phyloP scores from a whole-genome alignment of 106 monocot genomes.

The Phalaenopsis aphrodite region DNA sequence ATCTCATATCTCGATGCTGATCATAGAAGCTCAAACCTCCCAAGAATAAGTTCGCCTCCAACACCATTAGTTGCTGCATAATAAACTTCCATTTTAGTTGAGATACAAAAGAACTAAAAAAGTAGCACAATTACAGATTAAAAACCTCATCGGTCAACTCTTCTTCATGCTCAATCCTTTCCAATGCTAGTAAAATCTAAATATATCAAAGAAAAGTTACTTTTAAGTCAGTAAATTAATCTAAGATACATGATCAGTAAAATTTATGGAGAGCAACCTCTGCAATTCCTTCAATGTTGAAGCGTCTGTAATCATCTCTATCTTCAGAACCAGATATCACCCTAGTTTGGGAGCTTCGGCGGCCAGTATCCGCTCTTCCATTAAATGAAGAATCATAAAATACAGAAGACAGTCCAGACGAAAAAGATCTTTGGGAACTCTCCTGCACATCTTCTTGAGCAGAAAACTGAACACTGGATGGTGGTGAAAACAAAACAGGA shows the following conservation, averaged over 20 bases:
- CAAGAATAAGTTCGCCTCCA: slow-evolving; percentile 49
- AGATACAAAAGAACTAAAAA: background rate
- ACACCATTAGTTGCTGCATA: slow-evolving; percentile 52
- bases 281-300: slow-evolving; percentile 29
- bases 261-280: slow-evolving; percentile 37
- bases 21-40: slow-evolving; percentile 50
- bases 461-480: slow-evolving; percentile 5
- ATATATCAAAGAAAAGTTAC: slow-evolving; percentile 8
- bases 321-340: slow-evolving; percentile 15
- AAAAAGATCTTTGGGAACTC: slow-evolving; percentile 18
- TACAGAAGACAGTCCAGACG: slow-evolving; percentile 13
- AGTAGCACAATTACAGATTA: slow-evolving; percentile 2
- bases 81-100: slow-evolving; percentile 3
- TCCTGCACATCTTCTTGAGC: slow-evolving; percentile 15
- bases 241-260: background rate
- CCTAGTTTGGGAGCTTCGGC: slow-evolving; percentile 17
- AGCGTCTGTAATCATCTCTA: slow-evolving; percentile 19
- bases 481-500: slow-evolving; percentile 11
- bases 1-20: slow-evolving; percentile 80
- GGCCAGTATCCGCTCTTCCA: slow-evolving; percentile 22
- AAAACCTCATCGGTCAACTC: slow-evolving; percentile 53
- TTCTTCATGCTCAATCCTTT: slow-evolving; percentile 57
- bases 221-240: background rate
- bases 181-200: slow-evolving; percentile 54
- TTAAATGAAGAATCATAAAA: slow-evolving; percentile 8